Conservation (phyloP, 2,329 filamentous ascomycete genomes). For the Fusarium fracticaudum region DNA sequence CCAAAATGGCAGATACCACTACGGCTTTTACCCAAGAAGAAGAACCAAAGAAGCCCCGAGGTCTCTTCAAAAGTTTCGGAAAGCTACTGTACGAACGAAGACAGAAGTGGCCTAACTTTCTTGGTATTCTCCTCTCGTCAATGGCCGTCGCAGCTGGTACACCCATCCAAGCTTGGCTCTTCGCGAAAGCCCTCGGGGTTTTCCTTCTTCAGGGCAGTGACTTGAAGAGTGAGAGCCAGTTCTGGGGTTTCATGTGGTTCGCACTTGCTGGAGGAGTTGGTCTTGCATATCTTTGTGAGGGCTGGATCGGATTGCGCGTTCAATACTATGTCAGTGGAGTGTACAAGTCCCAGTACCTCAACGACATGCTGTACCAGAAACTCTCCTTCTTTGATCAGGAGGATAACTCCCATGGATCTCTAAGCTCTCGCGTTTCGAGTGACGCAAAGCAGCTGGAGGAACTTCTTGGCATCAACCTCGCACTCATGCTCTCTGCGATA, state of each 20-base stretch:
- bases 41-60: neutral
- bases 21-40: neutral
- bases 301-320: constrained; percentile 29
- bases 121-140: constrained; percentile 38
- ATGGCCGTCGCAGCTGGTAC: constrained; percentile 42
- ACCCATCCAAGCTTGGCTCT: constrained; percentile 45
- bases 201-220: constrained; percentile 46
- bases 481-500: constrained; percentile 41
- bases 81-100: constrained; percentile 35
- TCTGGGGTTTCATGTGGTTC: constrained; percentile 48
- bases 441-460: constrained; percentile 48
- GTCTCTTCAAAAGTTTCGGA: constrained; percentile 21
- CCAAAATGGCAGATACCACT: neutral
- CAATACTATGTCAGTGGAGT: constrained; percentile 32
- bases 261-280: constrained; percentile 44
- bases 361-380: constrained; percentile 44
- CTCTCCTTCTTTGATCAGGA: constrained; percentile 45
- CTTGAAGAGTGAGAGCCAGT: constrained; percentile 25
- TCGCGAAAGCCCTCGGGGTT: constrained; percentile 41
- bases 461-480: constrained; percentile 46
- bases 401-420: constrained; percentile 41
- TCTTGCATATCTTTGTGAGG: constrained; percentile 40
- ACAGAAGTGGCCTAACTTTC: constrained; percentile 38
- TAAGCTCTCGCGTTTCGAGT: constrained; percentile 41
- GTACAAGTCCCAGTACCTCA: constrained; percentile 44